Conservation (phyloP, 2,329 filamentous ascomycete genomes). For the Fusarium illudens region DNA sequence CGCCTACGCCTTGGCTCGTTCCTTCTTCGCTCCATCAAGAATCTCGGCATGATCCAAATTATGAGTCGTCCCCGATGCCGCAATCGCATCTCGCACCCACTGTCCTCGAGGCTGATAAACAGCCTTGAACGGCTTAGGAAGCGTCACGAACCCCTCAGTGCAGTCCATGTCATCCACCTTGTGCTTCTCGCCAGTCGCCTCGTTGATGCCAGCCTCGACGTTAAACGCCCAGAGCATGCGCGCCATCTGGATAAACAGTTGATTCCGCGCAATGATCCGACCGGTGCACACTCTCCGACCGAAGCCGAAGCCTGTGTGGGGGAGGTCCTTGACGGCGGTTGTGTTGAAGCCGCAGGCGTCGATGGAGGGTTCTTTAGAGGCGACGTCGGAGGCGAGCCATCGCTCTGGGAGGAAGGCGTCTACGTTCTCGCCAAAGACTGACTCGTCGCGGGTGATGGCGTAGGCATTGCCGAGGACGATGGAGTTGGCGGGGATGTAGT, state of each 20-base stretch:
- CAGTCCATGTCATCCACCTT: conserved; percentile 36
- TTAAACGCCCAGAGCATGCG: conserved; percentile 62
- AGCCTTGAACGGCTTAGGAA: conserved; percentile 42
- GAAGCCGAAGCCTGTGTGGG: conserved; percentile 56
- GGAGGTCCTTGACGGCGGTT: conserved; percentile 40
- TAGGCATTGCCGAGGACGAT: conserved; percentile 55
- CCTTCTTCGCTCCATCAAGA: not conserved
- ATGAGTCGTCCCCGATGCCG: conserved; percentile 1
- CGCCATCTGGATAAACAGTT: conserved; percentile 52
- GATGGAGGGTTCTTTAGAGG: conserved; percentile 2
- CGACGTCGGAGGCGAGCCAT: conserved; percentile 39
- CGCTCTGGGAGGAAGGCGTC: conserved; percentile 46
- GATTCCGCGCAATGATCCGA: conserved; percentile 58
- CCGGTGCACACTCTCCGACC: conserved; percentile 55
- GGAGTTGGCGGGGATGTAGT: conserved; percentile 54
- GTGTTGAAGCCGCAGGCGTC: conserved; percentile 16
- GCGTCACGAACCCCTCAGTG: conserved; percentile 41
- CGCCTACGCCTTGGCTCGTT: not conserved
- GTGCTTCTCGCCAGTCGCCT: conserved; percentile 26
- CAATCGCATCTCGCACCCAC: conserved; percentile 40
- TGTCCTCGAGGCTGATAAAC: conserved; percentile 40
- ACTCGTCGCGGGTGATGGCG: conserved; percentile 48
- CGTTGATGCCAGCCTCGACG: conserved; percentile 38
- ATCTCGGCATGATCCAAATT: conserved; percentile 2
- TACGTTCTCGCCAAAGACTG: conserved; percentile 51